A percentile compares a stretch with the other conserved stretches of the same genome.
Evolutionary conservation across 192 early-diverging fungal species (phyloP).

Genomic region (Coemansia sp.): DNA sequence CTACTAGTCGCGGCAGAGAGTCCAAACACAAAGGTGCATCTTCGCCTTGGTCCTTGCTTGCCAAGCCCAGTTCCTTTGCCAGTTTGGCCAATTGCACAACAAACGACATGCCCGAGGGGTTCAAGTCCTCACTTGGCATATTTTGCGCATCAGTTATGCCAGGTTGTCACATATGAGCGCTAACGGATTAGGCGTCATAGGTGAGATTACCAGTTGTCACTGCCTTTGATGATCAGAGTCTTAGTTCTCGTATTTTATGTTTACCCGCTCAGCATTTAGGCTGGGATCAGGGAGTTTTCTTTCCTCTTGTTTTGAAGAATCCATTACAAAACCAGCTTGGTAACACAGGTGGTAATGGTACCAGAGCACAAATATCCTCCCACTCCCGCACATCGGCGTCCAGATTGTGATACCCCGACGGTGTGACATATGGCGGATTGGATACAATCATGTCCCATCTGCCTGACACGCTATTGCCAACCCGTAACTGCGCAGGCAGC

Average conservation of each 20-base stretch:
- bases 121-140: not conserved
- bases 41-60: not conserved
- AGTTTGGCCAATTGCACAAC: slow-evolving; percentile 32
- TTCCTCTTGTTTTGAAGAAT: too few species aligned
- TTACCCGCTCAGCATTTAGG: too few species aligned
- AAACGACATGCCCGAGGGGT: slow-evolving; percentile 32
- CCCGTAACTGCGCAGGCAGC: slow-evolving; percentile 8
- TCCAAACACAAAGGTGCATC: too few species aligned
- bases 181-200: too few species aligned
- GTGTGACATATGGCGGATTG: slow-evolving; percentile 91
- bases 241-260: too few species aligned
- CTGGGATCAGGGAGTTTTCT: too few species aligned
- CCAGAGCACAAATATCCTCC: slow-evolving; percentile 81
- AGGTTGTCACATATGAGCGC: too few species aligned
- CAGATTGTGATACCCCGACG: slow-evolving; percentile 64
- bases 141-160: not conserved
- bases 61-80: slow-evolving; percentile 19
- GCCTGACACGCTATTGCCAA: not conserved
- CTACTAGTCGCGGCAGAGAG: slow-evolving; percentile 65
- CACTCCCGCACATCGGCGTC: slow-evolving; percentile 78
- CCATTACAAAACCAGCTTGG: too few species aligned
- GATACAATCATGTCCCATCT: slow-evolving; percentile 76
- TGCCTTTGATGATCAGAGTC: too few species aligned
- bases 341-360: slow-evolving; percentile 47
- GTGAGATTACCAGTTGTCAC: too few species aligned